phyloP scores from a whole-genome alignment of 2,329 filamentous ascomycete species.

The Fusarium fracticaudum region DNA sequence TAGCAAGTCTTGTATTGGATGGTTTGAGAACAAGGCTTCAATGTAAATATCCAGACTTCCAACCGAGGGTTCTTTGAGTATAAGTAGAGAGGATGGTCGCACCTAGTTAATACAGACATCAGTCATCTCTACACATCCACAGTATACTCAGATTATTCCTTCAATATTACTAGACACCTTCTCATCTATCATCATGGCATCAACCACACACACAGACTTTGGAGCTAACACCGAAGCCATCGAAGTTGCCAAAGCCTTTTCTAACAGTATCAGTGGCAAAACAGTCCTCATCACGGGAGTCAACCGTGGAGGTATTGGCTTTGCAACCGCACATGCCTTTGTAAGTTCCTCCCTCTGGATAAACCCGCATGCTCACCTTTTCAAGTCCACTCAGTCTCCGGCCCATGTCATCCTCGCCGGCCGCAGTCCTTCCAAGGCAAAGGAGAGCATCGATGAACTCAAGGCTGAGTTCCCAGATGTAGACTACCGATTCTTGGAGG shows the following conservation, averaged over 20 bases:
- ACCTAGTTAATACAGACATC: neutral
- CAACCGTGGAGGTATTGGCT: neutral
- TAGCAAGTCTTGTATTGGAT: slow-evolving; percentile 15
- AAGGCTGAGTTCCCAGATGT: neutral
- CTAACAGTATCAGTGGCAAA: neutral
- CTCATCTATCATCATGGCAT: neutral
- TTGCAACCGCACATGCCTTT: neutral
- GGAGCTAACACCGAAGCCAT: neutral
- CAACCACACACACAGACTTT: slow-evolving; percentile 6
- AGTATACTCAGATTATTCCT: neutral
- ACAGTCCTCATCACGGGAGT: neutral
- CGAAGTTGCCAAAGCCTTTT: neutral
- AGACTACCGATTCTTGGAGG: neutral
- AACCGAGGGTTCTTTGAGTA: fast-evolving
- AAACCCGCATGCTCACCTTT: fast-evolving
- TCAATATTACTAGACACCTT: fast-evolving
- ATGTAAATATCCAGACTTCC: fast-evolving
- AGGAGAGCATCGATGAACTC: neutral
- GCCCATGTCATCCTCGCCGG: neutral
- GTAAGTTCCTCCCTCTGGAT: neutral
- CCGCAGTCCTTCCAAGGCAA: neutral
- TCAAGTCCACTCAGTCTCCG: neutral
- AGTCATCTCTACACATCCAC: neutral
- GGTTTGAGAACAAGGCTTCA: neutral
- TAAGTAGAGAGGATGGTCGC: neutral